Conservation (phyloP, 179 eudicot genomes). For the Beta macrorhiza region DNA sequence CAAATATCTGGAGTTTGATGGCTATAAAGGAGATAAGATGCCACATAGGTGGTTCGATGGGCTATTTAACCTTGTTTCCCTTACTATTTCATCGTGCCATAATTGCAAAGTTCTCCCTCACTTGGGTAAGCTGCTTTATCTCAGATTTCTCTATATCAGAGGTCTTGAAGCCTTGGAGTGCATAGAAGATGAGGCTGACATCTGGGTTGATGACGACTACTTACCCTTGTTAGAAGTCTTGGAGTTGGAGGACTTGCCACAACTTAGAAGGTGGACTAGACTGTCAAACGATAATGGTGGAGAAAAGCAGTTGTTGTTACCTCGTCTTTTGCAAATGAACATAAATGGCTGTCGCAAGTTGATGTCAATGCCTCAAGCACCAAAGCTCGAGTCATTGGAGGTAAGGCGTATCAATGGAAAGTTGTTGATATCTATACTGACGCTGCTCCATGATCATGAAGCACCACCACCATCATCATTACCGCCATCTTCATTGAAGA, state of each 20-base stretch:
- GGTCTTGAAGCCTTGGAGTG: slow-evolving; percentile 6
- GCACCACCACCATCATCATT: background rate
- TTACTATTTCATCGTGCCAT: background rate
- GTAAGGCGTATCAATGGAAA: background rate
- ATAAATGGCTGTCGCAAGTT: background rate
- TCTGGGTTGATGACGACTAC: background rate
- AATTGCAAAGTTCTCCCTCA: slow-evolving; percentile 13
- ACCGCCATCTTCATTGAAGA: background rate
- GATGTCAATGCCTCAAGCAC: slow-evolving; percentile 17
- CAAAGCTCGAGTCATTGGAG: slow-evolving; percentile 8
- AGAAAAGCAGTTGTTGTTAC: background rate
- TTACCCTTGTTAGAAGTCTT: slow-evolving; percentile 5
- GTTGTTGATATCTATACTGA: background rate
- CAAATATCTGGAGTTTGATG: background rate
- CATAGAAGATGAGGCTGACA: background rate
- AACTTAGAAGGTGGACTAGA: slow-evolving; percentile 11
- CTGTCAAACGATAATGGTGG: background rate
- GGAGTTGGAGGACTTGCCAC: background rate
- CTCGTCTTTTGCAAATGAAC: slow-evolving; percentile 3
- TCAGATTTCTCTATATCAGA: background rate
- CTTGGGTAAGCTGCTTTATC: slow-evolving; percentile 13
- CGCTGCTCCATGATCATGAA: background rate
- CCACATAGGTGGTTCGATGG: background rate
- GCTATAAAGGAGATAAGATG: background rate
- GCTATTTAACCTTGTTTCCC: background rate